Evolutionary conservation across 441 rosid species (phyloP).

Genomic region (Codiaeum variegatum): DNA sequence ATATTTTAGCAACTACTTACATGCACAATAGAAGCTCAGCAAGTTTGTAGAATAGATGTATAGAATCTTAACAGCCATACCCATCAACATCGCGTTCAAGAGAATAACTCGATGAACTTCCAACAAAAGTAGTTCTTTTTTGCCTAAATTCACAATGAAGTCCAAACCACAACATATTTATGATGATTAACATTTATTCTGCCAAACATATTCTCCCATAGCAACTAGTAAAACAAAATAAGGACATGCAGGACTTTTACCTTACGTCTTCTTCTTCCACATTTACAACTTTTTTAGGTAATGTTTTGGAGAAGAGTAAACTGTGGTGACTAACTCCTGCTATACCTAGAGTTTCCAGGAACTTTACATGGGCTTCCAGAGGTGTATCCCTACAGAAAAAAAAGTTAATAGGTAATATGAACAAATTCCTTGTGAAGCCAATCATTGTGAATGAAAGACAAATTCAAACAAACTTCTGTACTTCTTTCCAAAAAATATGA

Average conservation of each 20-base stretch:
- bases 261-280: constrained; percentile 63
- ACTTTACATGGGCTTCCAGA: constrained; percentile 57
- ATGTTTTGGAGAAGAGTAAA: constrained; percentile 82
- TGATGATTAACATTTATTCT: neutral
- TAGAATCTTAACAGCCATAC: constrained; percentile 32
- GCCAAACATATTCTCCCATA: too few species aligned
- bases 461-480: neutral
- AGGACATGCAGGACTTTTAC: constrained; percentile 27
- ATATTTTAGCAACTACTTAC: neutral
- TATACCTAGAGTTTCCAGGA: constrained; percentile 71
- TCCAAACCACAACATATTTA: constrained; percentile 1
- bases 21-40: neutral
- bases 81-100: constrained; percentile 50
- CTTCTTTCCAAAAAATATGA: neutral
- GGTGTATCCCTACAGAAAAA: constrained; percentile 49
- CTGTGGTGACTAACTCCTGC: constrained; percentile 97
- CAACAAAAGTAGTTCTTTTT: constrained; percentile 28
- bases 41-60: neutral
- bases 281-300: constrained; percentile 51
- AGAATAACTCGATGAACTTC: constrained; percentile 43
- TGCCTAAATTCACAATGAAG: constrained; percentile 35
- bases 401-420: neutral
- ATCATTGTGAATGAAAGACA: neutral
- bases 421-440: neutral
- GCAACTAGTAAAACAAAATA: neutral